Evolutionary conservation across 352 stramenopile genomes (phyloP), one percentile per base, ranked within the genome.

Genomic region (Lagenidium giganteum): DNA sequence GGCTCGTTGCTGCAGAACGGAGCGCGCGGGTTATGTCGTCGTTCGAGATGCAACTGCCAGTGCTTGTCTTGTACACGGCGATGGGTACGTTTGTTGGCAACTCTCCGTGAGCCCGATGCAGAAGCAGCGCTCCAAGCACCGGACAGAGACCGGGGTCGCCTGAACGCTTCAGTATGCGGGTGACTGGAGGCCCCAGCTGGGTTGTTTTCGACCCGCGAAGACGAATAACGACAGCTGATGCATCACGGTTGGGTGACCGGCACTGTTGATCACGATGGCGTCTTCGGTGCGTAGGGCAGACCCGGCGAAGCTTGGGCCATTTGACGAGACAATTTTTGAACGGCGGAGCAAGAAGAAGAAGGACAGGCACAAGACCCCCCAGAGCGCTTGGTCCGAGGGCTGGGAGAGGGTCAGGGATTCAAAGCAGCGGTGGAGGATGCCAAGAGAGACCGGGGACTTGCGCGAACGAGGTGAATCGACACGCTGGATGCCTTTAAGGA

Each of bases 261-360:
- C 9, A 2, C 18, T 11, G 3, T 26, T 14, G 31, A 50, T 9
- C 8, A 42, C n/a, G 7, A 29, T 32, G n/a, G 47, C n/a, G 30
- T 44, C 51, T n/a, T 32, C 4, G 5, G n/a, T 24, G 11, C 22
- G n/a, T 3, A 50, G 32, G 1, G 25, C 42, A 17, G 42, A 42
- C 42, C 42, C 41, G 25, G 41, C 13, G 25, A 50, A 42, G 2
- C 26, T 21, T 11, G 4, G 8, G 12, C 17, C 16, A 14, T 34
- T 26, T n/a, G n/a, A n/a, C 1, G 25, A 24, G 1, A 9, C 21
- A 22, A 50, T 42, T 24, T 50, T 33, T 16, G 32, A 50, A 9
- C 42, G 12, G 4, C 32, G 32, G 5, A 50, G 23, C 9, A 50
- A 17, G 18, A 50, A 50, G 42, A 50, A 42, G 42, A 50, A 50